Conservation (phyloP, 73 alveolate genomes). For the Paramecium sexaurelia region DNA sequence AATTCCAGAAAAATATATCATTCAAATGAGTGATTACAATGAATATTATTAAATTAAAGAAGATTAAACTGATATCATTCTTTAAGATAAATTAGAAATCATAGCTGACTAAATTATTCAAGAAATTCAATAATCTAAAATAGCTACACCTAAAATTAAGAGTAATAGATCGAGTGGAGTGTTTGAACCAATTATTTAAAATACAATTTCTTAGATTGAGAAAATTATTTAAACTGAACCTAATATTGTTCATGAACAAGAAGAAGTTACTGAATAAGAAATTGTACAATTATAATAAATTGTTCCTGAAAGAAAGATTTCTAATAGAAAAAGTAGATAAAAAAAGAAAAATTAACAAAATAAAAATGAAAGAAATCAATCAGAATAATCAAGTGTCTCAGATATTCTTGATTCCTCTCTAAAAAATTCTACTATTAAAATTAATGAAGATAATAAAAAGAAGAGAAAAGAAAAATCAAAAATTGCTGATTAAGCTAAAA, state of each 20-base stretch:
- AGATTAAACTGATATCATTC: not conserved
- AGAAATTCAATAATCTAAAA: not conserved
- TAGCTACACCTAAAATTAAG: not conserved
- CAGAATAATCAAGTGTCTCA: not conserved
- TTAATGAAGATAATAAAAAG: not conserved
- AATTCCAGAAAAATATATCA: not conserved
- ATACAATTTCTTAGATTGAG: not conserved
- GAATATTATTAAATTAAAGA: conserved; percentile 12
- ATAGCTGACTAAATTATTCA: not conserved
- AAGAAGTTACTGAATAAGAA: not conserved
- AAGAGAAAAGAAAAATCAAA: not conserved
- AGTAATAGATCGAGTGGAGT: not conserved
- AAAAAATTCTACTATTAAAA: not conserved
- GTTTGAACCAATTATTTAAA: not conserved
- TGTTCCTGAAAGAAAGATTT: not conserved
- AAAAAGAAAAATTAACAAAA: not conserved
- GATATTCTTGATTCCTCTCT: not conserved
- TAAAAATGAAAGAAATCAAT: not conserved
- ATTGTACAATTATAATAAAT: not conserved
- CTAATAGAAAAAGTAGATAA: not conserved
- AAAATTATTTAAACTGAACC: not conserved
- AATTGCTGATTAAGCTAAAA: not conserved
- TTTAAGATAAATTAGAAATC: not conserved
- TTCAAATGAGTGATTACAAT: conserved; percentile 40
- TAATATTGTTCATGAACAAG: not conserved